phyloP scores from a whole-genome alignment of 305 asterid genomes.

The Fraxinus paxiana region DNA sequence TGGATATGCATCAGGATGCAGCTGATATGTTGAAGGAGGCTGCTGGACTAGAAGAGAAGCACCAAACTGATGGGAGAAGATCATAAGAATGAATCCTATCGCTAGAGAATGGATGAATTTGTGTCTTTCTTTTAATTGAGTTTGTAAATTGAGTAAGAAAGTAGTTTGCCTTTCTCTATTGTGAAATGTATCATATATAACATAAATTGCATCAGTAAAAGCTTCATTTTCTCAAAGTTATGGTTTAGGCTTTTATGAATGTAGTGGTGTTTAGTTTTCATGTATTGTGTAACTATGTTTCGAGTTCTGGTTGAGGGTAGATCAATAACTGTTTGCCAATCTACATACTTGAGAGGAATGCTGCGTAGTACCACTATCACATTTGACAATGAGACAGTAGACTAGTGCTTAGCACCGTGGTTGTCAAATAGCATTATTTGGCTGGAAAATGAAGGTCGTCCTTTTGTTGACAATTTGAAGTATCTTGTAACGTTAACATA shows the following conservation, averaged over 20 bases:
- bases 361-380: background rate
- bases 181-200: constrained; percentile 23
- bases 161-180: constrained; percentile 22
- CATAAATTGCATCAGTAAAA: constrained; percentile 18
- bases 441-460: background rate
- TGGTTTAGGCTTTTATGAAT: background rate
- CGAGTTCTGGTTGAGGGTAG: background rate
- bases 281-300: background rate
- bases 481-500: background rate
- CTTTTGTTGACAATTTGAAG: background rate
- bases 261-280: background rate
- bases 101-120: background rate
- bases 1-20: constrained; percentile 59
- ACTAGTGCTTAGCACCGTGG: background rate
- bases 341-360: background rate
- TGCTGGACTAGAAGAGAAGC: constrained; percentile 48
- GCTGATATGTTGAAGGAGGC: constrained; percentile 59
- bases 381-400: background rate
- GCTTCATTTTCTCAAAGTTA: background rate
- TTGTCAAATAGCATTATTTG: background rate
- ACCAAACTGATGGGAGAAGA: constrained; percentile 38
- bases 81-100: constrained; percentile 7
- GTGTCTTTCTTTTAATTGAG: background rate
- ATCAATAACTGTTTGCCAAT: background rate
- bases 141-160: constrained; percentile 22